Base-by-base conservation (phyloP, 345 rosid species). In the Eutrema heterophyllum region DNA sequence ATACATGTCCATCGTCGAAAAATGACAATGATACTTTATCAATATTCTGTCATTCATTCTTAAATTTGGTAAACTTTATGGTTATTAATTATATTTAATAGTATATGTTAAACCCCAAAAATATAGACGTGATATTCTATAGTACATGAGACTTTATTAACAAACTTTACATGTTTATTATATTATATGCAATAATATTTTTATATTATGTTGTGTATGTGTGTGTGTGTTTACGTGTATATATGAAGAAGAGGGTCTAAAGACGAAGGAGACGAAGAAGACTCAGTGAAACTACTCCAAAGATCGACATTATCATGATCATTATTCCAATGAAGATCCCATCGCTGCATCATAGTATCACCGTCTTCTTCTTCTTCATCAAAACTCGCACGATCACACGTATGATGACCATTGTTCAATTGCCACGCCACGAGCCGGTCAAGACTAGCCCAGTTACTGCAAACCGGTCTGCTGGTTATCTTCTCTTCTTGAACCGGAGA, bases 361-460 rank as follows among this genome's bases (percentile, higher is more conserved):
- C 80, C 82, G 54, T 81, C 80, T 32, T 80, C 84, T 29, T 78
- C 79, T 44, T 70, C 82, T 30, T 78, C 81, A 41, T 59, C 81
- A 64, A 83, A 83, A 62, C 76, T 78, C 13, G 67, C 69, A 79
- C 79, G 76, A 78, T 83, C 84, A 38, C 70, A 75, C 44, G 83
- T 81, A 62, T 92, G 97, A 55, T 64, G 80, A 64, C 76, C 71
- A 29, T 77, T 77, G 70, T 95, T 90, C n/a, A 95, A 89, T 64
- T 92, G 99, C 16, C 94, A 92, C 9, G 99, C 99, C 54, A 92
- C 97, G 0, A 95, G 85, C 59, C 91, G 86, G 68, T 95, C 99
- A 9, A 92, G 79, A 6, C 90, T 76, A 29, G 85, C 91, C 99
- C 98, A 95, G 64, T 86, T 90, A 57, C 77, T 88, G 4, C 83